Evolutionary conservation across 2,329 filamentous ascomycete genomes (phyloP).

Genomic region (Fusarium sp.): DNA sequence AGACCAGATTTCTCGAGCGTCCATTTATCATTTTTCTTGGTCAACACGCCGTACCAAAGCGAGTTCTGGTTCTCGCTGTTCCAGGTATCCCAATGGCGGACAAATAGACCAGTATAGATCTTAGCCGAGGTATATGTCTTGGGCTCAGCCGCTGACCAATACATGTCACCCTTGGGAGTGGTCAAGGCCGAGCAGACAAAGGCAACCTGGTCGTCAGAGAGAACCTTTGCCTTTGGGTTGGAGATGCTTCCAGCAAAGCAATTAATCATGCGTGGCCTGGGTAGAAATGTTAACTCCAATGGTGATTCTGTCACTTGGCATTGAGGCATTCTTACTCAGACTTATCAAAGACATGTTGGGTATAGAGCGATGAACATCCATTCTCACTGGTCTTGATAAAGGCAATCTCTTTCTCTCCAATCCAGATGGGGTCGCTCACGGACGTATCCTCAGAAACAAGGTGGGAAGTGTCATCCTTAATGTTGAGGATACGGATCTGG

Average conservation of each 20-base stretch:
- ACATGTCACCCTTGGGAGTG: conserved; percentile 77
- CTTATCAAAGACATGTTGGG: conserved; percentile 54
- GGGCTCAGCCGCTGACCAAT: conserved; percentile 73
- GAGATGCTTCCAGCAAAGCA: conserved; percentile 68
- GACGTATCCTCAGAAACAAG: conserved; percentile 75
- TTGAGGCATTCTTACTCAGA: conserved; percentile 55
- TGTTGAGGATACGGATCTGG: conserved; percentile 80
- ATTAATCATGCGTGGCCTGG: conserved; percentile 60
- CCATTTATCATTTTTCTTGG: conserved; percentile 59
- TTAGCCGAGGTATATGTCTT: conserved; percentile 75
- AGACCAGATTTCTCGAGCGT: conserved; percentile 62
- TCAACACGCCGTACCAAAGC: conserved; percentile 79
- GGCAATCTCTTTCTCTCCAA: conserved; percentile 75
- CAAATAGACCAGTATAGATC: conserved; percentile 82
- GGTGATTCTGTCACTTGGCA: background rate
- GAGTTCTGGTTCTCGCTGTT: conserved; percentile 77
- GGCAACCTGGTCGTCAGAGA: conserved; percentile 65
- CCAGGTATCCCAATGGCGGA: conserved; percentile 88
- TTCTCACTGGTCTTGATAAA: conserved; percentile 67
- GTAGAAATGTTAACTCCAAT: conserved; percentile 11
- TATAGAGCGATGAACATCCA: conserved; percentile 63
- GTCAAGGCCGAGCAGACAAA: conserved; percentile 75
- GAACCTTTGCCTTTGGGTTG: conserved; percentile 71
- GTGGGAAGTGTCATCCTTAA: conserved; percentile 75
- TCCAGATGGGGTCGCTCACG: conserved; percentile 82